A percentile compares a stretch with the other conserved stretches of the same genome.
These are phyloP conservation scores for Cucurbita ficifolia DNA, from an alignment of 306 rosid species.

Conservation along the genomic window DNA sequence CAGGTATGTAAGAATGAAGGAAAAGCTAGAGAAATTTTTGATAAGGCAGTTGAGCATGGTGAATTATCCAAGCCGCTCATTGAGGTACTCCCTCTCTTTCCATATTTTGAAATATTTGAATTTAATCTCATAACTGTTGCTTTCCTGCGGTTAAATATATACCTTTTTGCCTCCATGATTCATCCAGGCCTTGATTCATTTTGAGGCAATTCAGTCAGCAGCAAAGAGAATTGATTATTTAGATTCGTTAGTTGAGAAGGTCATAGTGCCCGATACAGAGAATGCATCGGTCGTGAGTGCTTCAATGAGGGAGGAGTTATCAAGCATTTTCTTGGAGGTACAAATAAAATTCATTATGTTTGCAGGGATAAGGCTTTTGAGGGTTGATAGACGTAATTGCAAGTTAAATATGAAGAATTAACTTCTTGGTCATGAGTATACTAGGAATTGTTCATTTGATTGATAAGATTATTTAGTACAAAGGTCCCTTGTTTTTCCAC, in stretches of 20 bases:
- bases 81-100: slow-evolving; percentile 40
- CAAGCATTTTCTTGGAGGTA: slow-evolving; percentile 87
- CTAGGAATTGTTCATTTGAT: not conserved
- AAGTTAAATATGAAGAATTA: not conserved
- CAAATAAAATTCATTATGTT: not conserved
- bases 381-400: not conserved
- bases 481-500: not conserved
- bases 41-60: slow-evolving; percentile 68
- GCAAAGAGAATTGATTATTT: slow-evolving; percentile 62
- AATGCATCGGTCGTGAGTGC: slow-evolving; percentile 37
- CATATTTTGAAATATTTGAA: slow-evolving; percentile 6
- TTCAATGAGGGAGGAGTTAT: slow-evolving; percentile 72
- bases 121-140: not conserved
- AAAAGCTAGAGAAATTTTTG: slow-evolving; percentile 65
- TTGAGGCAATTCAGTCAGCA: slow-evolving; percentile 63
- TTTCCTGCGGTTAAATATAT: not conserved
- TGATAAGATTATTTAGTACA: not conserved
- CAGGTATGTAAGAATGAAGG: slow-evolving; percentile 72
- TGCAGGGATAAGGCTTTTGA: not conserved
- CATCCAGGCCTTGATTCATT: slow-evolving; percentile 74
- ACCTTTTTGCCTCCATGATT: slow-evolving; percentile 7
- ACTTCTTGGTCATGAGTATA: not conserved
- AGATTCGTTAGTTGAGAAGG: slow-evolving; percentile 65
- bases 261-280: slow-evolving; percentile 55
- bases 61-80: slow-evolving; percentile 56